Evolutionary conservation across 1,284 basidiomycete species (phyloP).

Genomic region (Cystobasidium slooffiae): DNA sequence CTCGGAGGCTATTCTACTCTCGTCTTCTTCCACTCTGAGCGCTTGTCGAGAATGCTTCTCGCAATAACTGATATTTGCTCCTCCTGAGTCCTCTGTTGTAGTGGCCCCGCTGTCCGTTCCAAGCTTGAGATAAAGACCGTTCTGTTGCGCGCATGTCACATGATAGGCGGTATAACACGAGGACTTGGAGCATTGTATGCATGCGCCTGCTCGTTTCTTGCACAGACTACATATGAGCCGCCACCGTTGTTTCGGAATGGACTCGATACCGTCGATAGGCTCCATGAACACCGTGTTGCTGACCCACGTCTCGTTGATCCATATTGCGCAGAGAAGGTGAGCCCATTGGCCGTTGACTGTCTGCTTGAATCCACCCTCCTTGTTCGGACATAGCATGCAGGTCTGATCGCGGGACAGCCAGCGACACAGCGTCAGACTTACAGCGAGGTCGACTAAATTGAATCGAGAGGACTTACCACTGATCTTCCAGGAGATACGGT

Average conservation of each 20-base stretch:
- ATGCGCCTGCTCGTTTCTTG: slow-evolving; percentile 79
- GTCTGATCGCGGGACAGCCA: slow-evolving; percentile 62
- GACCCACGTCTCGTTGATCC: slow-evolving; percentile 94
- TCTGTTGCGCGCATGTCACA: slow-evolving; percentile 87
- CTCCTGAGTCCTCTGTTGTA: slow-evolving; percentile 50
- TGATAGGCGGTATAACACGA: slow-evolving; percentile 95
- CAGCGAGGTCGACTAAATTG: no score
- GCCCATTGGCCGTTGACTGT: slow-evolving; percentile 92
- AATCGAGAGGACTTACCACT: slow-evolving; percentile 67
- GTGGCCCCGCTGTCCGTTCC: slow-evolving; percentile 62
- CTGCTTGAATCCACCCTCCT: slow-evolving; percentile 98
- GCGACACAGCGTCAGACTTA: neutral
- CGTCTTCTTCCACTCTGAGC: slow-evolving; percentile 11
- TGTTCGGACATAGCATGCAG: slow-evolving; percentile 91
- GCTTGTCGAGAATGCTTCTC: slow-evolving; percentile 83
- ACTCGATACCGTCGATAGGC: slow-evolving; percentile 87
- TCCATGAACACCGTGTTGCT: slow-evolving; percentile 98
- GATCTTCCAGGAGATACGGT: slow-evolving; percentile 96
- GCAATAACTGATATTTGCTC: slow-evolving; percentile 73
- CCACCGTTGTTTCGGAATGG: slow-evolving; percentile 89
- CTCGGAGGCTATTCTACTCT: slow-evolving; percentile 4
- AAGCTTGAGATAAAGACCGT: slow-evolving; percentile 68
- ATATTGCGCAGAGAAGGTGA: slow-evolving; percentile 94
- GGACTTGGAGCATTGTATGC: slow-evolving; percentile 93
- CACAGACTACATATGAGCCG: slow-evolving; percentile 90